Evolutionary conservation across 208 protist species (phyloP).

Genomic region (Acanthamoeba culbertsoni): DNA sequence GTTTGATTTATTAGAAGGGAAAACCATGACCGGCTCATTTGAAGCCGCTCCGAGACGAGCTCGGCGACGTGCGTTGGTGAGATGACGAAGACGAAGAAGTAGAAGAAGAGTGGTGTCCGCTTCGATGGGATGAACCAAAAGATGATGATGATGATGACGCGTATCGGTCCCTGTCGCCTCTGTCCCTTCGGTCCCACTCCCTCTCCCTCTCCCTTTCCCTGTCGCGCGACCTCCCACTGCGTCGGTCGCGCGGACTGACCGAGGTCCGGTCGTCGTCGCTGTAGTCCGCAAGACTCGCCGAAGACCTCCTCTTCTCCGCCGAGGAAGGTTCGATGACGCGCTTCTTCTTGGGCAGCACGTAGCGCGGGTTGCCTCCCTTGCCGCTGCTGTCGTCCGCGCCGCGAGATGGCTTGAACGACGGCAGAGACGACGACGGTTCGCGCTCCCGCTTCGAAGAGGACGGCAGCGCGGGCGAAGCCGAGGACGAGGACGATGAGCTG

Average conservation of each 20-base stretch:
- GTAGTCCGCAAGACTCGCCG: not conserved
- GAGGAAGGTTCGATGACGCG: not conserved
- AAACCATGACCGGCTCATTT: no score
- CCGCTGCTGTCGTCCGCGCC: not conserved
- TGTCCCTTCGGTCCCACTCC: not conserved
- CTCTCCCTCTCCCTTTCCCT: not conserved
- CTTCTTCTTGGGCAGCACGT: slow-evolving; percentile 56
- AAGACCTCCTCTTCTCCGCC: not conserved
- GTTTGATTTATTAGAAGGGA: no score
- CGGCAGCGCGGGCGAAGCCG: not conserved
- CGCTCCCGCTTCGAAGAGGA: not conserved
- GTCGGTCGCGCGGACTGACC: not conserved
- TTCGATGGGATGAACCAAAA: not conserved
- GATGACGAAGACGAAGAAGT: not conserved
- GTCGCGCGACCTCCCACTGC: not conserved
- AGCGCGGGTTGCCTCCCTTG: not conserved
- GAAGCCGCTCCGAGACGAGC: not conserved
- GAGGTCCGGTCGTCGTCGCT: not conserved
- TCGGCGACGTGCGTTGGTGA: not conserved
- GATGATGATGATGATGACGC: not conserved
- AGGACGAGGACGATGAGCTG: not conserved
- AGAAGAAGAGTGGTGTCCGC: slow-evolving; percentile 3
- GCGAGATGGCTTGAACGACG: slow-evolving; percentile 2
- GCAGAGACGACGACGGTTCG: not conserved
- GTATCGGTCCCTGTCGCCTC: not conserved